phyloP scores from a whole-genome alignment of 306 rosid genomes.

The Neltuma alba region DNA sequence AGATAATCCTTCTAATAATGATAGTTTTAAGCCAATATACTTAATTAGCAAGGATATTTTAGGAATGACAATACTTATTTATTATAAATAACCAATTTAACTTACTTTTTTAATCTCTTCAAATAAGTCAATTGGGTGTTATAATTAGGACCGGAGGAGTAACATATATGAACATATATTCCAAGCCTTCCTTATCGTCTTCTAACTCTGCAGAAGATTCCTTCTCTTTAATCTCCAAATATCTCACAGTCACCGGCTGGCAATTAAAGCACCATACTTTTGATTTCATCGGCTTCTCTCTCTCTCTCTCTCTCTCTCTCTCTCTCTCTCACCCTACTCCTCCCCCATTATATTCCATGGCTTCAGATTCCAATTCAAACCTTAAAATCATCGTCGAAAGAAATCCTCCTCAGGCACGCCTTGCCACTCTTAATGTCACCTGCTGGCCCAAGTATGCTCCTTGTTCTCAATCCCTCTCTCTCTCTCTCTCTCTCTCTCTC shows the following conservation, averaged over 20 bases:
- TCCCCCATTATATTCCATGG: slow-evolving; percentile 53
- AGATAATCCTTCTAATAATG: too few relatives aligned
- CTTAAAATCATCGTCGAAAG: slow-evolving; percentile 75
- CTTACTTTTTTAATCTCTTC: too few relatives aligned
- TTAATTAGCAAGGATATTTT: neutral
- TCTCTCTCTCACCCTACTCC: neutral
- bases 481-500: neutral
- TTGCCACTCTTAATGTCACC: slow-evolving; percentile 77
- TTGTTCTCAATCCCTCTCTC: neutral
- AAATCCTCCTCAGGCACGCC: slow-evolving; percentile 79
- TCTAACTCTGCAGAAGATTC: slow-evolving; percentile 41
- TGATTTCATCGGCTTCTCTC: too few relatives aligned
- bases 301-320: too few relatives aligned
- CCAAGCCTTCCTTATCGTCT: slow-evolving; percentile 33
- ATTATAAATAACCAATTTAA: too few relatives aligned
- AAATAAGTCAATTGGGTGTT: too few relatives aligned
- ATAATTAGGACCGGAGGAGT: too few relatives aligned
- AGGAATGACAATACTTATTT: neutral
- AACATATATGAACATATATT: neutral
- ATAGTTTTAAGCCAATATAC: too few relatives aligned
- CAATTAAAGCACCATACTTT: neutral
- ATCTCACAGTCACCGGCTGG: slow-evolving; percentile 16
- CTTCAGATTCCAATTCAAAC: slow-evolving; percentile 56
- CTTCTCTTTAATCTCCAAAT: slow-evolving; percentile 35
- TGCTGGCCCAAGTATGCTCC: slow-evolving; percentile 88